Percentiles rank a stretch among this genome's conserved stretches.
Evolutionary conservation across 164 flowering plant genomes (phyloP).

Genomic region (Aristolochia fimbriata): DNA sequence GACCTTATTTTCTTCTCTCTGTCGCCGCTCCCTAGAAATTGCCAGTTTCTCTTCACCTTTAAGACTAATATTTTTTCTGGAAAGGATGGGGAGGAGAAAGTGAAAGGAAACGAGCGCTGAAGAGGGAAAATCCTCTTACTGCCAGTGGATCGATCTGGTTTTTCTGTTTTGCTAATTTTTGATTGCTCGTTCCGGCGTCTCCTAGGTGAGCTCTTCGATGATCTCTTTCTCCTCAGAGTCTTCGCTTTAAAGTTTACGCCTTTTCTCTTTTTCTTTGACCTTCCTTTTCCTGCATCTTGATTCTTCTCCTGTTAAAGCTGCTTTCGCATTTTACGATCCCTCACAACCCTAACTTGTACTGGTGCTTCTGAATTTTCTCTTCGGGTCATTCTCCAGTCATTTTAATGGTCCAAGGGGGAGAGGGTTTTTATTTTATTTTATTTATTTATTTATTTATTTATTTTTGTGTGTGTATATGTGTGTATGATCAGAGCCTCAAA

Average conservation of each 20-base stretch:
- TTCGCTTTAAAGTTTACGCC: slow-evolving; percentile 4
- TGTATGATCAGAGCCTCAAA: too few relatives aligned
- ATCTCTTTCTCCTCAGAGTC: slow-evolving; percentile 1
- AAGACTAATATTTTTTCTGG: slow-evolving; percentile 1
- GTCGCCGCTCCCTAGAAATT: slow-evolving; percentile 14
- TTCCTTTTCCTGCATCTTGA: slow-evolving; percentile 8
- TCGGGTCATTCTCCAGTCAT: not conserved
- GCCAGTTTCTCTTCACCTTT: not conserved
- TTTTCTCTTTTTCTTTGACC: slow-evolving; percentile 1
- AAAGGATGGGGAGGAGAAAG: not conserved
- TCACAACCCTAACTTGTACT: slow-evolving; percentile 12
- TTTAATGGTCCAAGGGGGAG: not conserved
- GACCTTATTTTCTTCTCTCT: slow-evolving; percentile 4
- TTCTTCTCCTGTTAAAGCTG: slow-evolving; percentile 3
- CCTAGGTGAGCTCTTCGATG: slow-evolving; percentile 1
- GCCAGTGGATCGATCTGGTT: slow-evolving; percentile 1
- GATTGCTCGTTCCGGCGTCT: not conserved
- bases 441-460: too few relatives aligned
- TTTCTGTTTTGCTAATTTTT: not conserved
- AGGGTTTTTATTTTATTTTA: too few relatives aligned
- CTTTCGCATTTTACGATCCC: slow-evolving; percentile 4
- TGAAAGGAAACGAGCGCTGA: not conserved
- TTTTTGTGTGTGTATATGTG: too few relatives aligned
- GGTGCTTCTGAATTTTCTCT: not conserved
- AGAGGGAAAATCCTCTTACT: slow-evolving; percentile 5